Evolutionary conservation across 202 grass and related monocot genomes (phyloP).

Genomic region (Zoysia matrella): DNA sequence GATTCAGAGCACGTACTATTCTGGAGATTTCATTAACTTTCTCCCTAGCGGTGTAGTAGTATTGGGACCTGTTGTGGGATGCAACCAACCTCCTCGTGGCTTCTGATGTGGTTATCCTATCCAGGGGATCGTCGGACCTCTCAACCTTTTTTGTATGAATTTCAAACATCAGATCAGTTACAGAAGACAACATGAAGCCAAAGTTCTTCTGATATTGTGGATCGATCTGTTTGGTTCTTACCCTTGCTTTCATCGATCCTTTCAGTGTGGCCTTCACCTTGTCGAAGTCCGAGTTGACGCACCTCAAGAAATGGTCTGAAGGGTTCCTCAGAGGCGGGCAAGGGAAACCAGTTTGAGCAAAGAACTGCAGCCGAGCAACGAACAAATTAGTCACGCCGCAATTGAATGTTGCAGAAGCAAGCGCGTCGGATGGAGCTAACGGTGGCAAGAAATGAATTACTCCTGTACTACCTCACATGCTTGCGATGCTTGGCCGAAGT

Average conservation of each 20-base stretch:
- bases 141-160: constrained; percentile 52
- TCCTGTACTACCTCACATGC: constrained; percentile 64
- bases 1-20: constrained; percentile 56
- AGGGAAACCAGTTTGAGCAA: constrained; percentile 79
- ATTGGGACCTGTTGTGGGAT: constrained; percentile 69
- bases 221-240: constrained; percentile 28
- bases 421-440: not conserved
- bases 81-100: constrained; percentile 74
- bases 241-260: constrained; percentile 82
- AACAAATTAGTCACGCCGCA: not conserved
- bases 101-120: constrained; percentile 81
- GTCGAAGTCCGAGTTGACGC: constrained; percentile 94
- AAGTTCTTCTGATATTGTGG: not conserved
- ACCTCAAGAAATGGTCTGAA: constrained; percentile 91
- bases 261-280: constrained; percentile 42
- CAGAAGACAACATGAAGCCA: not conserved
- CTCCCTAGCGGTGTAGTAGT: constrained; percentile 67
- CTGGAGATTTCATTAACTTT: constrained; percentile 83
- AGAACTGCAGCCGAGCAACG: constrained; percentile 64
- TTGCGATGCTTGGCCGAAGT: constrained; percentile 83
- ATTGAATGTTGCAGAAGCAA: not conserved
- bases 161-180: not conserved
- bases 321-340: constrained; percentile 88
- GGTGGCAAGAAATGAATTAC: not conserved
- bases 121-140: constrained; percentile 80